Base-by-base conservation (phyloP, 2,329 filamentous ascomycete genomes). In the Lecanosticta acicola region DNA sequence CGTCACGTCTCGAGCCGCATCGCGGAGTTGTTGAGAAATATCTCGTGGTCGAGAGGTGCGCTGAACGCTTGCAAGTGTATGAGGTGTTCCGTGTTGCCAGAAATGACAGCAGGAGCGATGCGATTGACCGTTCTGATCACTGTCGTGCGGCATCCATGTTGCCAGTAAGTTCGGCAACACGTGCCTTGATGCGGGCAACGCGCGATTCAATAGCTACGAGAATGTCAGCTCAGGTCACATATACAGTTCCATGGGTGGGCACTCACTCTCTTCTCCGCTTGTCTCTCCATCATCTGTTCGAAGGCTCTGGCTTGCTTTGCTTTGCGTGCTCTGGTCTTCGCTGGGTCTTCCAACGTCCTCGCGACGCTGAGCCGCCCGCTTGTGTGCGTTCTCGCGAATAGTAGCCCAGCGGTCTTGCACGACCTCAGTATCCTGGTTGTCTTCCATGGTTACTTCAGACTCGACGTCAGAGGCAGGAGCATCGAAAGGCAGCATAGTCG, bases 131-230 rank as follows among this genome's bases (percentile, higher is more conserved):
- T n/a, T n/a, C 14, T 32, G 34, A 32, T 47, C 34, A 42, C 21
- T 18, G 29, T 19, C 39, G 41, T 29, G 49, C 26, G 41, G 39
- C 32, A 10, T 62, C 61, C 52, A 62, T 63, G 45, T 58, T 58
- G 43, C 65, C 64, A 1, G 93, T 98, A 59, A 98, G 71, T 67
- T 96, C 89, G 42, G 93, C 93, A 48, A 98, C 93, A 51, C 93
- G 84, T 49, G 93, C 93, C 72, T 96, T 97, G 77, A 98, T 98
- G 53, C 93, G 86, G 39, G 93, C 93, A 49, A 97, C 93, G 56
- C 93, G 87, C 39, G 89, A 90, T 68, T 98, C 93, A 61, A 97
- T 97, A 29, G 90, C 88, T 94, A 57, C n/a, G 43, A 38, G 39
- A 3, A 21, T 34, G 51, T 54, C 36, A 54, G 47, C 45, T 33